phyloP scores from a whole-genome alignment of 495 filamentous ascomycete genomes.

The Durotheca rogersii region DNA sequence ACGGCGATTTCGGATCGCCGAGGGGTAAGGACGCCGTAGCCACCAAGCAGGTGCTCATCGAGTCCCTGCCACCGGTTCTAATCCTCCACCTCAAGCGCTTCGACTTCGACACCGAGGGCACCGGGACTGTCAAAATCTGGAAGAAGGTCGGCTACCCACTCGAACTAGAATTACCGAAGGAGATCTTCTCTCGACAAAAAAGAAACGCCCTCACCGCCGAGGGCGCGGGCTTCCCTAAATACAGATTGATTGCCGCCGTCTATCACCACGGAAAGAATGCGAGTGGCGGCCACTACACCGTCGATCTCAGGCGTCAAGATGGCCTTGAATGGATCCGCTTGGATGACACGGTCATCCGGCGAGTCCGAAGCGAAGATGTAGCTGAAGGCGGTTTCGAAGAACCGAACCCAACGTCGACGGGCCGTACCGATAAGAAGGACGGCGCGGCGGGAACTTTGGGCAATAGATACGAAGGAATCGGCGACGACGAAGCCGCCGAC shows the following conservation, averaged over 20 bases:
- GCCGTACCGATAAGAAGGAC: conserved; percentile 47
- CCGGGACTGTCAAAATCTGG: conserved; percentile 95
- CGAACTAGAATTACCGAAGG: conserved; percentile 88
- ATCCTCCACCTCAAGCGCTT: conserved; percentile 97
- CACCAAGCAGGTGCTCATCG: conserved; percentile 93
- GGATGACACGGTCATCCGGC: conserved; percentile 88
- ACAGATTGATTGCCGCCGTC: conserved; percentile 85
- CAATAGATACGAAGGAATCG: conserved; percentile 71
- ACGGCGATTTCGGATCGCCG: conserved; percentile 83
- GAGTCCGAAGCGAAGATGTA: conserved; percentile 85
- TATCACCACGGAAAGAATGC: conserved; percentile 98
- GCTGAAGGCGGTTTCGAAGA: conserved; percentile 82
- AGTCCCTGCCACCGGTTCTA: conserved; percentile 86
- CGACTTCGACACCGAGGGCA: conserved; percentile 84
- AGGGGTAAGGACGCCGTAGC: conserved; percentile 74
- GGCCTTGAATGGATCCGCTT: conserved; percentile 92
- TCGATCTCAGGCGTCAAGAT: conserved; percentile 92
- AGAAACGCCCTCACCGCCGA: conserved; percentile 63
- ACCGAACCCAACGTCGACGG: conserved; percentile 64
- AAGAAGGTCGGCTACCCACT: conserved; percentile 95
- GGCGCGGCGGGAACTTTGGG: conserved; percentile 32
- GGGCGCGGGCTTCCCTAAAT: conserved; percentile 67
- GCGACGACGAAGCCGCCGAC: conserved; percentile 64
- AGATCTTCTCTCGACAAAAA: conserved; percentile 79
- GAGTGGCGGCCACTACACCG: conserved; percentile 93